Evolutionary conservation across 2,329 filamentous ascomycete species (phyloP), one percentile per base, ranked within the genome.

Genomic region (Neofusicoccum sp.): DNA sequence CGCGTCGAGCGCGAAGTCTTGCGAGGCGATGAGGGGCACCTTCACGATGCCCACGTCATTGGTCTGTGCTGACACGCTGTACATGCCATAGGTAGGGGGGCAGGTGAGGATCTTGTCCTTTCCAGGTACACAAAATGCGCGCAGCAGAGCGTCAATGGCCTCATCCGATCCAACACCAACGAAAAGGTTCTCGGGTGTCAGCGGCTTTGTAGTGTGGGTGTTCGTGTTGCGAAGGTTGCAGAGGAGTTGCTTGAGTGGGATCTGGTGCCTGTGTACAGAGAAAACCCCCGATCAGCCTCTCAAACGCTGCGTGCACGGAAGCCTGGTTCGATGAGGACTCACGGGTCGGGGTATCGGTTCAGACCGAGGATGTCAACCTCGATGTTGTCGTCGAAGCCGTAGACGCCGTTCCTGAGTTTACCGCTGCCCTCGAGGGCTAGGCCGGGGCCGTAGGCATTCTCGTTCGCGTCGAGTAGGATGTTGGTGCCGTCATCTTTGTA

Each of bases 401-500:
- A 71, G 37, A 75, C 70, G 64, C 78, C 77, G 66, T 79, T 79
- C 58, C 81, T 74, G 9, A 85, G 77, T 56, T 82, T 80, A 9
- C 81, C 80, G 44, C 83, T 73, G 1, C 73, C 70, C 34, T 77
- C 77, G 54, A 88, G 70, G 2, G 83, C 80, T 54, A 97, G 80
- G 1, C 91, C 89, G 0, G 95, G 94, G 0, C 95, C 95, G 72
- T 90, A 97, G 64, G 95, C 93, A 74, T 99, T 99, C 80, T 99
- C 95, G 73, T 99, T 99, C 70, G 95, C 95, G 76, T 99, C 95
- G 68, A 99, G 90, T 59, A 99, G 89, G 71, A 98, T 88, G 73
- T 98, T 98, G 64, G 88, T 94, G 69, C 95, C 95, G 75, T 99
- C 91, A 76, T 99, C 94, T 81, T 99, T 97, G 85, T 99, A 98